Conservation (phyloP, 2,329 filamentous ascomycete genomes). For the Colletotrichum salicis region DNA sequence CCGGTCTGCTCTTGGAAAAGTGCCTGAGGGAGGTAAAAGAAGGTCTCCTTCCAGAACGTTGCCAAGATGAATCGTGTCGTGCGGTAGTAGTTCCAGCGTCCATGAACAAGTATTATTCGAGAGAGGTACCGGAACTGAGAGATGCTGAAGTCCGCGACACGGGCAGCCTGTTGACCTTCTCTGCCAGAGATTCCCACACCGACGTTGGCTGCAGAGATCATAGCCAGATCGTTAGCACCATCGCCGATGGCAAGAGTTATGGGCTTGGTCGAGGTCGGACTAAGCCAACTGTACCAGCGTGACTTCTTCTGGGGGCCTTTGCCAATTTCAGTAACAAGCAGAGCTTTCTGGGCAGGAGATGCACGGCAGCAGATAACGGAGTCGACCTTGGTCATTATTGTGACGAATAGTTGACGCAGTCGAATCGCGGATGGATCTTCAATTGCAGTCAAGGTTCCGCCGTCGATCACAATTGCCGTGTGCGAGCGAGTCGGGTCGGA, state of each 20-base stretch:
- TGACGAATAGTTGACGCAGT: slow-evolving; percentile 74
- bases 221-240: slow-evolving; percentile 92
- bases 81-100: slow-evolving; percentile 91
- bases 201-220: slow-evolving; percentile 89
- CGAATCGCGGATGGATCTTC: slow-evolving; percentile 61
- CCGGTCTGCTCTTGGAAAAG: slow-evolving; percentile 85
- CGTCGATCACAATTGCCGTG: slow-evolving; percentile 86
- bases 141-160: slow-evolving; percentile 91
- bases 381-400: slow-evolving; percentile 81
- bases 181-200: slow-evolving; percentile 92
- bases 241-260: slow-evolving; percentile 93
- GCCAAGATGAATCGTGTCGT: slow-evolving; percentile 88
- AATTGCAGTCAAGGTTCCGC: slow-evolving; percentile 79
- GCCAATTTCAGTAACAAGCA: slow-evolving; percentile 82
- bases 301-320: slow-evolving; percentile 66
- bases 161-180: slow-evolving; percentile 88
- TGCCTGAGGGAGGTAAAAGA: slow-evolving; percentile 88
- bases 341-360: slow-evolving; percentile 88
- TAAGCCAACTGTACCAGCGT: slow-evolving; percentile 50
- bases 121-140: slow-evolving; percentile 90
- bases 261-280: slow-evolving; percentile 48
- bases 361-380: slow-evolving; percentile 94
- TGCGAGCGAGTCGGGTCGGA: slow-evolving; percentile 53
- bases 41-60: slow-evolving; percentile 89
- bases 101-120: slow-evolving; percentile 84